Conservation (phyloP, 768 basidiomycete genomes). For the Termitomyces sp. region DNA sequence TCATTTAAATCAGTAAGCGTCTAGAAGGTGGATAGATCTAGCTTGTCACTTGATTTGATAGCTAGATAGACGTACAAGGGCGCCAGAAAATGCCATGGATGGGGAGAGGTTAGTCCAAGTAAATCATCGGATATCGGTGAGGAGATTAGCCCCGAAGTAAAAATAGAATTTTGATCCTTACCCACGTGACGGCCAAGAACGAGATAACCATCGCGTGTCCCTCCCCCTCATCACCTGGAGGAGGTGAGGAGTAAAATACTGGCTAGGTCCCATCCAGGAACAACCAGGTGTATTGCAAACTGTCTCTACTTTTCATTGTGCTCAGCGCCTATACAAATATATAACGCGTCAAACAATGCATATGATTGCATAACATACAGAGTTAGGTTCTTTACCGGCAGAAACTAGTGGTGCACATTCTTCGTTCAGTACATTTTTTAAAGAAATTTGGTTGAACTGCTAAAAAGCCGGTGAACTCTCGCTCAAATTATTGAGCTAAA, state of each 20-base stretch:
- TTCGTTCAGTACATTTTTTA: too few species aligned
- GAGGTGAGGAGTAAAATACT: too few species aligned
- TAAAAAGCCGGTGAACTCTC: too few species aligned
- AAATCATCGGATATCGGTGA: background rate
- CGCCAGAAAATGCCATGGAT: conserved; percentile 82
- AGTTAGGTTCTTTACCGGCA: background rate
- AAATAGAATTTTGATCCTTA: conserved; percentile 1
- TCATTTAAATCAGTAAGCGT: conserved; percentile 94
- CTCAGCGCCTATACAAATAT: background rate
- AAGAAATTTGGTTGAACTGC: too few species aligned
- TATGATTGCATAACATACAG: background rate
- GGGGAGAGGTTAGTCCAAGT: background rate
- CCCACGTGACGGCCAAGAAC: background rate
- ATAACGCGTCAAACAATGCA: background rate
- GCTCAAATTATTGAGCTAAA: too few species aligned
- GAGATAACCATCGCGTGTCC: too few species aligned
- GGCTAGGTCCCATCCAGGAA: too few species aligned
- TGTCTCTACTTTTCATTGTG: background rate
- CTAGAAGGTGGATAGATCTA: conserved; percentile 28
- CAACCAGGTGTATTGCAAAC: background rate
- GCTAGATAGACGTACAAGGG: conserved; percentile 48
- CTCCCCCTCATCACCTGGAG: too few species aligned
- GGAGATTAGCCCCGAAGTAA: background rate
- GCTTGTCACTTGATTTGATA: background rate
- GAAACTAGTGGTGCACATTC: too few species aligned